Evolutionary conservation across 1,139 yeast genomes (phyloP), one percentile per base, ranked within the genome.

Genomic region (Suhomyces wounanorum): DNA sequence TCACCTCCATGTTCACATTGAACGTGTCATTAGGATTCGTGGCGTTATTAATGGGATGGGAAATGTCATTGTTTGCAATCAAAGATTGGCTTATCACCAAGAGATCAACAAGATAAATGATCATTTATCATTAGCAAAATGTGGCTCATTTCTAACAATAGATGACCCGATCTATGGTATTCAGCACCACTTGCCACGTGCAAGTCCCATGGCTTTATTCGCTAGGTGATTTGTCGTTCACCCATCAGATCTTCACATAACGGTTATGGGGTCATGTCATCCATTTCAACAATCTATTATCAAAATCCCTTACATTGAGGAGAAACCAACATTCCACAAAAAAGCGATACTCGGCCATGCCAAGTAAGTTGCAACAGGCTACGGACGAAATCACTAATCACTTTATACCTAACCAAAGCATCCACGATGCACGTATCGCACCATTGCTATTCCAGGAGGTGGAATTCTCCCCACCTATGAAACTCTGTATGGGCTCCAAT

Each of bases 31-130:
- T 94, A 55, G 98, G 99, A 8, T 54, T 84, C 39, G 77, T 87
- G 33, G 82, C 94, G 3, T 74, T 94, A 49, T 57, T 91, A n/a
- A 91, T 94, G 97, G 87, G 90, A 1, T 91, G 96, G 96, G 83
- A 85, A 53, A 89, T 90, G 91, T 52, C 72, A 8, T 72, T 90
- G 25, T 81, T 89, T 66, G 78, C 87, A 47, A 71, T 88, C 69
- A 87, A 79, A 61, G 83, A 81, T 56, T 76, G 81, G 75, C 61
- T 84, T 44, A 68, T 52, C 26, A 54, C 26, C 41, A 23, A 25
- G 11, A 21, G 40, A 11, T n/a, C 28, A 8, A 33, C 18, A 14
- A 33, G 37, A 33, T 33, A 17, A 33, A 31, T 31, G 14, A 31
- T 31, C 36, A 28, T 3, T 11, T 13, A 13, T 30, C 13, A n/a